These are phyloP conservation scores for Nicotiana benthamiana DNA, from an alignment of 257 asterid species.

Conservation along the genomic window DNA sequence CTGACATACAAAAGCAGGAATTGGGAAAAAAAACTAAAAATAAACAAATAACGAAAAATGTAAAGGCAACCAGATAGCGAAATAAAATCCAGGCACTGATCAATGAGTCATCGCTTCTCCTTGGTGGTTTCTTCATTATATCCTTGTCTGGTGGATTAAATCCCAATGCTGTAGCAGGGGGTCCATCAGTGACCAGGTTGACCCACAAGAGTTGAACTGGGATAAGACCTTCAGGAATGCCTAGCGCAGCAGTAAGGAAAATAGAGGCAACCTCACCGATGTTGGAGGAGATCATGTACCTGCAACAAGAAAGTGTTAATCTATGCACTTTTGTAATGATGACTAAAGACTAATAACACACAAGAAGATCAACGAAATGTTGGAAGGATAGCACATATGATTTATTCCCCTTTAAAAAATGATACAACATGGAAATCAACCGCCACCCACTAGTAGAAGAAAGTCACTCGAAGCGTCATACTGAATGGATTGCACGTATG, in stretches of 20 bases:
- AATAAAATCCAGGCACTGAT: conserved; percentile 92
- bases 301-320: conserved; percentile 21
- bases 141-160: conserved; percentile 99
- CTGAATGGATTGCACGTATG: no score
- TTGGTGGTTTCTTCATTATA: conserved; percentile 83
- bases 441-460: not conserved
- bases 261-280: conserved; percentile 96
- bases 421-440: not conserved
- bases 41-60: not conserved
- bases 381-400: not conserved
- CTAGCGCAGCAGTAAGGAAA: conserved; percentile 90
- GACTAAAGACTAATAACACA: not conserved
- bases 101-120: conserved; percentile 90
- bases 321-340: not conserved
- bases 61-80: conserved; percentile 62
- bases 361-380: not conserved
- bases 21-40: not conserved
- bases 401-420: not conserved
- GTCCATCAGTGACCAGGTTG: conserved; percentile 97
- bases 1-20: not conserved
- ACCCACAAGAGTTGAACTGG: conserved; percentile 99
- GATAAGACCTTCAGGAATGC: conserved; percentile 95
- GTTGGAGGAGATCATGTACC: conserved; percentile 98
- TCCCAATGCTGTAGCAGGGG: conserved; percentile 99
- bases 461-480: not conserved